phyloP scores from a whole-genome alignment of 2,329 filamentous ascomycete genomes.

The Pseudofabraea citricarpa region DNA sequence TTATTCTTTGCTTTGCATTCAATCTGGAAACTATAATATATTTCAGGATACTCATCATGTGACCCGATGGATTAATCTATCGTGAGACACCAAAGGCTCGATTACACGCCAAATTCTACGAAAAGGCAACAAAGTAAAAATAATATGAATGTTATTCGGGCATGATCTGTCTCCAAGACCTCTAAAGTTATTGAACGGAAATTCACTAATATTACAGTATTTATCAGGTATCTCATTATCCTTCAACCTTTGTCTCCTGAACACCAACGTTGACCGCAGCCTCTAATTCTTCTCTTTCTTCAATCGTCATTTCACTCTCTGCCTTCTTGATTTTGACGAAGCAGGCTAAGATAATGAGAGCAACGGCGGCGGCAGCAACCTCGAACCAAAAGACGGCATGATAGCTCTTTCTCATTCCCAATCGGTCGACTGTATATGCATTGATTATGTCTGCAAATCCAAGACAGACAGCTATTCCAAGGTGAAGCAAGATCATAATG shows the following conservation, averaged over 20 bases:
- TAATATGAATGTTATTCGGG: no score
- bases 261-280: conserved; percentile 1
- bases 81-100: no score
- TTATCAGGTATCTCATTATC: background rate
- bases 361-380: conserved; percentile 46
- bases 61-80: no score
- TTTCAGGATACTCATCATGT: no score
- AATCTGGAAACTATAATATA: no score
- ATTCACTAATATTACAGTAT: no score
- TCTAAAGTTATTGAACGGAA: no score
- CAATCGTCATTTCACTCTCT: conserved; percentile 50
- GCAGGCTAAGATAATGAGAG: conserved; percentile 43
- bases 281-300: conserved; percentile 40
- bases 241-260: background rate
- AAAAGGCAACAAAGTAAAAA: no score
- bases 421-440: conserved; percentile 28
- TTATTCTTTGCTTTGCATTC: no score
- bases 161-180: no score
- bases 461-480: conserved; percentile 68
- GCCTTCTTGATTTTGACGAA: conserved; percentile 50
- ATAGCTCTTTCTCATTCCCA: conserved; percentile 49
- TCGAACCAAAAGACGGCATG: conserved; percentile 64
- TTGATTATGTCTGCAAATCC: conserved; percentile 65
- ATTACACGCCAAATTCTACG: no score
- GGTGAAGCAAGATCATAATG: conserved; percentile 65